Evolutionary conservation across 352 stramenopile genomes (phyloP).

Genomic region (Phytophthora gonapodyides): DNA sequence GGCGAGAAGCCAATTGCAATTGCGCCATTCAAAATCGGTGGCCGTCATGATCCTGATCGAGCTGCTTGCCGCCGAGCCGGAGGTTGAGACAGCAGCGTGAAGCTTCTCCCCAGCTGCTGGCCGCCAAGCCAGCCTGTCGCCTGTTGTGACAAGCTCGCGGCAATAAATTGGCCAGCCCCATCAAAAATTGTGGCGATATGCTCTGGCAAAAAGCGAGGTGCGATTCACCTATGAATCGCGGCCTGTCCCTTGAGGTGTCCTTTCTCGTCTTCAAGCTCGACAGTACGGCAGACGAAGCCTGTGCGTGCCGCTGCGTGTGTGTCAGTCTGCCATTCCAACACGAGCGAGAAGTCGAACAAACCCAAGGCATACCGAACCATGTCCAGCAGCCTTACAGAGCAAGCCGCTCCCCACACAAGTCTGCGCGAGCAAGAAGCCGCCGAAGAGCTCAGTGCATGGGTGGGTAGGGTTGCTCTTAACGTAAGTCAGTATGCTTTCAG

Average conservation of each 20-base stretch:
- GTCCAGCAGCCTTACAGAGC: slow-evolving; percentile 30
- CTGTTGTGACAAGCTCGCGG: slow-evolving; percentile 26
- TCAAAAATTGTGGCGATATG: slow-evolving; percentile 24
- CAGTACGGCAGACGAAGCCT: no score
- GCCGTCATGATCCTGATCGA: no score
- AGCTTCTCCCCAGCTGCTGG: no score
- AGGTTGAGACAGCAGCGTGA: slow-evolving; percentile 18
- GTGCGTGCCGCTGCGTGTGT: no score
- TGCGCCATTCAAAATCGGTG: not conserved
- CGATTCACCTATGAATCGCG: slow-evolving; percentile 5
- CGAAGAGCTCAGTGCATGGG: slow-evolving; percentile 56
- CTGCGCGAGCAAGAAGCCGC: slow-evolving; percentile 27
- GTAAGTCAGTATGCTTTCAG: slow-evolving; percentile 4
- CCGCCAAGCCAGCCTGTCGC: not conserved
- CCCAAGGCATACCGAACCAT: slow-evolving; percentile 6
- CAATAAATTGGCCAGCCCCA: slow-evolving; percentile 21
- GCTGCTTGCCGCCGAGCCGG: not conserved
- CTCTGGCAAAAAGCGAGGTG: no score
- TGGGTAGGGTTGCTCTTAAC: slow-evolving; percentile 22
- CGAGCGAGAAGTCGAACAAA: not conserved
- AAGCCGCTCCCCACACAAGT: slow-evolving; percentile 1
- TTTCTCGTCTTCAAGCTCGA: slow-evolving; percentile 24
- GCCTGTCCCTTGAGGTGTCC: slow-evolving; percentile 1
- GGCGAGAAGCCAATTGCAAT: no score
- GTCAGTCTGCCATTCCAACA: slow-evolving; percentile 21